Base-by-base conservation (phyloP, 2,329 filamentous ascomycete species). In the Xylogone sp. region DNA sequence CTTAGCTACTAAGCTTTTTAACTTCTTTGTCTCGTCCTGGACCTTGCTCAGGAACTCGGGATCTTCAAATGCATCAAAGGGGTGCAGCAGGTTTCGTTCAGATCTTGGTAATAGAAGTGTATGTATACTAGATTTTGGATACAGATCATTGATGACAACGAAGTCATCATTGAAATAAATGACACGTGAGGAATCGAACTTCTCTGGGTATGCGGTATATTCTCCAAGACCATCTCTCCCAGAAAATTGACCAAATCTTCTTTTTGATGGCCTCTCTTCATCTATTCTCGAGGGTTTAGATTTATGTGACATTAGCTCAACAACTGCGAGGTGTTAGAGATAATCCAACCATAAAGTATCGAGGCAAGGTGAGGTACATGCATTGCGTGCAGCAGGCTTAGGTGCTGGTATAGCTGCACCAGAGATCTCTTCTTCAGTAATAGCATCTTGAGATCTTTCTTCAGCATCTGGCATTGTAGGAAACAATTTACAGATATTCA, bases 31-130 rank as follows among this genome's bases (percentile, higher is more conserved):
- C 68, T 93, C 87, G 0, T 65, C 65, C 43, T 72, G 78, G 21
- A 92, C 83, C 19, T 77, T 71, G 2, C 71, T 73, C 1, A 94
- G 81, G 67, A 97, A 95, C 1, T 68, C 74, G 1, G 73, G 56
- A 65, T 95, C 84, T 24, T 85, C 78, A 59, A 96, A 84, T 3
- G 88, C 89, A 19, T 87, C 81, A 63, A 93, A 86, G 0, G 93
- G 92, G 60, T 96, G 87, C 10, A 83, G 72, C 5, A 76, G 71
- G 59, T 77, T 82, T 2, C 67, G 62, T 1, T 75, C 64, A 42
- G 87, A 81, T 46, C 92, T 87, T 6, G 92, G 90, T 4, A 97
- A 82, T n/a, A 97, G 81, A 2, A 99, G 87, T 1, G 90, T 78
- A 71, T 99, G 94, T 3, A 97, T 76, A 3, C 81, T 83, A 3